These are phyloP conservation scores for Trifolium dubium DNA, from an alignment of 306 rosid species.

Conservation along the genomic window DNA sequence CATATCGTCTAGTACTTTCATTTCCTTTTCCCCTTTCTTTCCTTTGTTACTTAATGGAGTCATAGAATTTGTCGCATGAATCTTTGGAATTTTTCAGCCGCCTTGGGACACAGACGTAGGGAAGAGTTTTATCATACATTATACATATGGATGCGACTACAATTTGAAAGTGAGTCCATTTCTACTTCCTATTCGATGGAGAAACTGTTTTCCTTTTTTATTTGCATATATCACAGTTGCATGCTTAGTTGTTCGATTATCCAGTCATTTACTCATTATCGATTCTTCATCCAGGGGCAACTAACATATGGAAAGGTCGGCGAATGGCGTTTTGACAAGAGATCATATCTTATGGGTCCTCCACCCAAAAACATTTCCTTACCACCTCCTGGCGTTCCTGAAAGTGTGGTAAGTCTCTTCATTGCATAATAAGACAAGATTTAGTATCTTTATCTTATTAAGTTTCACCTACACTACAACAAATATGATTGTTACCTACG, in stretches of 20 bases:
- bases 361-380: slow-evolving; percentile 80
- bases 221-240: slow-evolving; percentile 1
- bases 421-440: neutral
- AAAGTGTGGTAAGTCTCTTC: slow-evolving; percentile 78
- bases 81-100: slow-evolving; percentile 66
- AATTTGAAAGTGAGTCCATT: slow-evolving; percentile 60
- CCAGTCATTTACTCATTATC: slow-evolving; percentile 18
- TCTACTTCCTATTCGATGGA: slow-evolving; percentile 33
- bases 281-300: slow-evolving; percentile 59
- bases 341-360: slow-evolving; percentile 80
- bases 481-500: no score
- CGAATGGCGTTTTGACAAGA: slow-evolving; percentile 97
- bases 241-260: slow-evolving; percentile 16
- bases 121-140: slow-evolving; percentile 71
- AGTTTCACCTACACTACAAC: neutral
- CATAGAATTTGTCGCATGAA: slow-evolving; percentile 33
- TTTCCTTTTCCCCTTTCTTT: slow-evolving; percentile 1
- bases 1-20: slow-evolving; percentile 20
- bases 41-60: slow-evolving; percentile 24
- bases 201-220: neutral
- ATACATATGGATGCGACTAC: slow-evolving; percentile 90
- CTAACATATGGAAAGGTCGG: slow-evolving; percentile 83
- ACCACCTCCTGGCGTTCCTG: slow-evolving; percentile 94
- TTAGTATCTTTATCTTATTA: neutral
- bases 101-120: slow-evolving; percentile 79